These are phyloP conservation scores for Pinus albicaulis DNA, from an alignment of 75 land plant genomes.

Conservation along the genomic window DNA sequence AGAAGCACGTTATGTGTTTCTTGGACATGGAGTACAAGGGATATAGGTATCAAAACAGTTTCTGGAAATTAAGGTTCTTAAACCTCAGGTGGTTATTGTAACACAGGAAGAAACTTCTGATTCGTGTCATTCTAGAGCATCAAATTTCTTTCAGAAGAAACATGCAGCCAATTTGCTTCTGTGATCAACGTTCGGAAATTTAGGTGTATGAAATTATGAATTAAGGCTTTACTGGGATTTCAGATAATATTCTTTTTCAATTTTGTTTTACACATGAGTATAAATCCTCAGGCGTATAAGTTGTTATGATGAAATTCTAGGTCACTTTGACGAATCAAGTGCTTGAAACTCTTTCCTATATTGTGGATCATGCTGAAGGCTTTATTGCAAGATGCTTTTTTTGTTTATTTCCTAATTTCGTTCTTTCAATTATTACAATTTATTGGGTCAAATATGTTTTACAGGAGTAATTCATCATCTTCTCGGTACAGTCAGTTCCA, in stretches of 20 bases:
- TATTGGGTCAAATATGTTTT: slow-evolving; percentile 3
- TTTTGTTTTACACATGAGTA: background rate
- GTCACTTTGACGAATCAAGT: background rate
- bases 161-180: background rate
- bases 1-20: background rate
- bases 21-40: background rate
- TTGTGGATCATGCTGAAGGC: background rate
- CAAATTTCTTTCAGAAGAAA: background rate
- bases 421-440: background rate
- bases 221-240: background rate
- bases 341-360: background rate
- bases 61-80: background rate
- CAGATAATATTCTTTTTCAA: background rate
- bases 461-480: slow-evolving; percentile 78
- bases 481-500: slow-evolving; percentile 47
- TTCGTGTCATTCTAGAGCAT: background rate
- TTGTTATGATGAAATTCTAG: background rate
- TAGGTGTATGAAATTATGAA: no score
- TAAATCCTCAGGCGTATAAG: background rate
- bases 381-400: background rate
- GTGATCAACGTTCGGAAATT: background rate
- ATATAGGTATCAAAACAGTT: background rate
- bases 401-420: slow-evolving; percentile 6
- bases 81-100: background rate
- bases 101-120: background rate